These are phyloP conservation scores for Russula griseocarnosa DNA, from an alignment of 768 basidiomycete species.

Conservation along the genomic window DNA sequence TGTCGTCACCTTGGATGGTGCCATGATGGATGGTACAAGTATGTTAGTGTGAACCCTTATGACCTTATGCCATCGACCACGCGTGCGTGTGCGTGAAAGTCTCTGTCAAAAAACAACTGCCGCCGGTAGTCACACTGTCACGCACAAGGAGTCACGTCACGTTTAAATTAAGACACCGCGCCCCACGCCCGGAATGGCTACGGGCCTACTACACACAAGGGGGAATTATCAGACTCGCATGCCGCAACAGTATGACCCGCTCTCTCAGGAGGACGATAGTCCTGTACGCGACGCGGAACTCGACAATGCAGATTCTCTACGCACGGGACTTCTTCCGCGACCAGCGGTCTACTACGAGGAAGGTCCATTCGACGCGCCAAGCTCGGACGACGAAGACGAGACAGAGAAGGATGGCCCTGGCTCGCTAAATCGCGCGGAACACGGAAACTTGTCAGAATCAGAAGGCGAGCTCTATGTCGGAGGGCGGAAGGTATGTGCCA, in stretches of 20 bases:
- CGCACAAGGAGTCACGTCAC: constrained; percentile 3
- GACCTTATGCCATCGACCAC: background rate
- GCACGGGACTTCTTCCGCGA: constrained; percentile 10
- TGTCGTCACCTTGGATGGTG: constrained; percentile 45
- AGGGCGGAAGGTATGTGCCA: constrained; percentile 34
- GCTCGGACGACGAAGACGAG: constrained; percentile 74
- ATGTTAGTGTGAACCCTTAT: background rate
- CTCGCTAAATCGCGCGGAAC: constrained; percentile 34
- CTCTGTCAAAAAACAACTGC: too few species aligned
- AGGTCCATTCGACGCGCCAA: constrained; percentile 71
- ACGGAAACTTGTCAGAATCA: constrained; percentile 26
- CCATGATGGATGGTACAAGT: constrained; percentile 31
- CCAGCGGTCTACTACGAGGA: constrained; percentile 61
- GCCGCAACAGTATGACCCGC: constrained; percentile 27
- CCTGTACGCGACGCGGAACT: background rate
- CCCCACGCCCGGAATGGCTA: background rate
- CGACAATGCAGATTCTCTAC: background rate
- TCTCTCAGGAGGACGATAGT: constrained; percentile 27
- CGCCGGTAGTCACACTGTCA: background rate
- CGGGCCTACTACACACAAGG: background rate
- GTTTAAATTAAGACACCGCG: background rate
- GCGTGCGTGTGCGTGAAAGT: background rate
- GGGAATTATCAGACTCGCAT: constrained; percentile 4
- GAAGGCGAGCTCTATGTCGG: constrained; percentile 37
- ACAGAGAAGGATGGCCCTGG: constrained; percentile 43